Base-by-base conservation (phyloP, 140 eudicot species). In the Ambrosia hybrid region DNA sequence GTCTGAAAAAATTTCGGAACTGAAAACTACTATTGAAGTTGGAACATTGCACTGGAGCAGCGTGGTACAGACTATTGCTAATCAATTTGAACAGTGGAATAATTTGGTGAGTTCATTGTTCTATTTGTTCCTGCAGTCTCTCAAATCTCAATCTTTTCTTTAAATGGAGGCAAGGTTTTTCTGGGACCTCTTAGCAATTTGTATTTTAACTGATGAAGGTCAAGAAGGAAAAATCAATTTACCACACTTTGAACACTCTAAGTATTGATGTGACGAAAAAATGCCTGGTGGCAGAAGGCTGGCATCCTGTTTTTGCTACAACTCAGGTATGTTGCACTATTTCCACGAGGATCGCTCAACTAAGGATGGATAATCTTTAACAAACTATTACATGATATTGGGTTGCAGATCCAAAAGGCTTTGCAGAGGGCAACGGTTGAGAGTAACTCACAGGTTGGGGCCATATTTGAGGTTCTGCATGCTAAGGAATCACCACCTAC, bases 251-350 rank as follows among this genome's bases (percentile, higher is more conserved):
- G 72, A 91, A 91, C 74, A 83, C 85, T 89, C 96, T 88, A 65
- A 91, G 89, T 64, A 75, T 91, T 48, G 97, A 91, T 80, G 97
- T 91, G 80, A 91, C 96, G 2, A 88, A 84, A 67, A 88, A 91
- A 82, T 88, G 97, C 78, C 97, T 91, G n/a, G 97, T 91, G 15
- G 97, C 91, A 69, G 96, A 91, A 83, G 97, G 97, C 46, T 91
- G 97, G 97, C 82, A 89, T 80, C 97, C 97, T 65, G 89, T 84
- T 78, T 89, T 84, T 75, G 96, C 96, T 41, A 88, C 87, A 80
- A 79, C 43, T 68, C 86, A 88, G 93, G 97, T 91, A 77, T 80
- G 26, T 55, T 38, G 51, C 8, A 48, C 70, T 12, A 58, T 45
- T 45, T 55, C 51, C 12, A 34, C 34, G 15, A 71, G 11, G 33